Evolutionary conservation across 2,329 filamentous ascomycete genomes (phyloP).

Genomic region (Diaporthe caulivora): DNA sequence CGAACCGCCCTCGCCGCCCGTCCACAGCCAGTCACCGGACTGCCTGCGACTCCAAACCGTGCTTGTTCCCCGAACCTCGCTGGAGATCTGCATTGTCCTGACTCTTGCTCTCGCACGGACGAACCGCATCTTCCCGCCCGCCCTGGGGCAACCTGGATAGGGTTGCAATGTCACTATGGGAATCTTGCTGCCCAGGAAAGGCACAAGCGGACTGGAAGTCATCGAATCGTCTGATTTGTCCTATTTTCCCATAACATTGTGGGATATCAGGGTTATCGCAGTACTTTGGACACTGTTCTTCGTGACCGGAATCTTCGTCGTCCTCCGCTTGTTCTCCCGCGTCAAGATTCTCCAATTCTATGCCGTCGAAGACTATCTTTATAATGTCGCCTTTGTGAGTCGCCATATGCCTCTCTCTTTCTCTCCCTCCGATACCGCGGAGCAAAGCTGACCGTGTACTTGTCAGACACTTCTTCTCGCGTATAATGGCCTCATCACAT

Average conservation of each 20-base stretch:
- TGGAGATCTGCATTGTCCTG: constrained; percentile 24
- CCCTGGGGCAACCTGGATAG: constrained; percentile 6
- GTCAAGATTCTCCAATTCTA: constrained; percentile 40
- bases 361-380: constrained; percentile 38
- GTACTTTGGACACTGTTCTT: constrained; percentile 38
- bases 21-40: constrained; percentile 7
- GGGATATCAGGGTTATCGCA: constrained; percentile 37
- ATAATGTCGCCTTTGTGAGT: constrained; percentile 39
- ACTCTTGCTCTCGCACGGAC: constrained; percentile 11
- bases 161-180: constrained; percentile 33
- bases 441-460: neutral
- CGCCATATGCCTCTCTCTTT: neutral
- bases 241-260: constrained; percentile 35
- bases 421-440: too few species aligned
- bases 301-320: constrained; percentile 37
- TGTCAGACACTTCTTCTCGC: constrained; percentile 38
- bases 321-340: constrained; percentile 36
- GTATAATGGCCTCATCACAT: constrained; percentile 39
- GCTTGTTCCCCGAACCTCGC: neutral
- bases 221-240: constrained; percentile 22
- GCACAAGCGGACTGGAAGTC: constrained; percentile 28
- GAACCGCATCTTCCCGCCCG: constrained; percentile 11
- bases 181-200: constrained; percentile 30
- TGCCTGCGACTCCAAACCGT: neutral
- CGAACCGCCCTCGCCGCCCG: constrained; percentile 1